Evolutionary conservation across 2,329 filamentous ascomycete genomes (phyloP).

Genomic region (Fusarium bulbicola): DNA sequence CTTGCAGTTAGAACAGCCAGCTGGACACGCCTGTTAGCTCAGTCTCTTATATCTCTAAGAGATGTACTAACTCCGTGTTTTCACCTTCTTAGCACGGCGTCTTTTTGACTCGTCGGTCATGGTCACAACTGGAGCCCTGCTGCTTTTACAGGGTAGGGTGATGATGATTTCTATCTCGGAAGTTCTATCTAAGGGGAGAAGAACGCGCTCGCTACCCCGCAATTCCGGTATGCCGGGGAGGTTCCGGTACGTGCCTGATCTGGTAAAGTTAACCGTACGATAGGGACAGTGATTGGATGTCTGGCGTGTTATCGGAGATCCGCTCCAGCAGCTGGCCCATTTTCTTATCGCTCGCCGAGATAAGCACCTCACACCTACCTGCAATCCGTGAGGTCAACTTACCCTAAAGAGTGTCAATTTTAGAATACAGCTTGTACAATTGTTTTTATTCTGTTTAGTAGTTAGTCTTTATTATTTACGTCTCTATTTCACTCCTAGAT

Average conservation of each 20-base stretch:
- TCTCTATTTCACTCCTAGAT: too few relatives aligned
- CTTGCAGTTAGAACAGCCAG: conserved; percentile 23
- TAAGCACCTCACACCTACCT: not conserved
- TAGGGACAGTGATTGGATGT: not conserved
- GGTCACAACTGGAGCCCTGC: not conserved
- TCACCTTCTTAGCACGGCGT: not conserved
- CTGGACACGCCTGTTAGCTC: not conserved
- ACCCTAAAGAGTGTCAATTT: not conserved
- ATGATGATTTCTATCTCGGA: not conserved
- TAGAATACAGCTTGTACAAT: not conserved
- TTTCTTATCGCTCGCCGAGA: not conserved
- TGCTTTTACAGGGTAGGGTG: too few relatives aligned
- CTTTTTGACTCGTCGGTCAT: not conserved
- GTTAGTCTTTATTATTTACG: too few relatives aligned
- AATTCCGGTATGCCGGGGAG: not conserved
- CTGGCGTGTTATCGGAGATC: not conserved
- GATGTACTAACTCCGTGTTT: conserved; percentile 4
- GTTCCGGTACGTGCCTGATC: not conserved
- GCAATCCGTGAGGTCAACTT: fast-evolving
- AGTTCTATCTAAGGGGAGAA: not conserved
- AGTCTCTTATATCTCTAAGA: too few relatives aligned
- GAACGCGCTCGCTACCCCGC: not conserved
- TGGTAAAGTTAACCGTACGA: not conserved
- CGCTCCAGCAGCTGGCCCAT: not conserved
- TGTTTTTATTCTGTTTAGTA: too few relatives aligned